Conservation (phyloP, 2,329 filamentous ascomycete species). For the Trichoderma simmonsii region DNA sequence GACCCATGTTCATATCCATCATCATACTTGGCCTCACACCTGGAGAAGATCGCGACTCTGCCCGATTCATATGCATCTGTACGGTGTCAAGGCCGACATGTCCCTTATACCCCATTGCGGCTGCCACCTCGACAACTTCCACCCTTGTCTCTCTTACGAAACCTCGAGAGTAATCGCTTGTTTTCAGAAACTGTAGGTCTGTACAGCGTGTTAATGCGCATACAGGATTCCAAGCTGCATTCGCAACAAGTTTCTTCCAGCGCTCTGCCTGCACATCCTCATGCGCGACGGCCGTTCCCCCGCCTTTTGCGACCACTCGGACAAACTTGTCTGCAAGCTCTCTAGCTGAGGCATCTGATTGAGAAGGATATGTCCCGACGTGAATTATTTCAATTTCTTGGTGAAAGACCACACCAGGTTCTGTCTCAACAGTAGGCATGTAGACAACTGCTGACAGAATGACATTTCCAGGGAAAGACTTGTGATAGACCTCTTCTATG, state of each 20-base stretch:
- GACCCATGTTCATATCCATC: background rate
- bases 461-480: background rate
- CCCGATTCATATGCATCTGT: background rate
- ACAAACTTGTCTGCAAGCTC: no score
- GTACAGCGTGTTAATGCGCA: background rate
- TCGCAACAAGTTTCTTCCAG: background rate
- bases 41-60: background rate
- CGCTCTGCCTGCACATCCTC: background rate
- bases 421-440: no score
- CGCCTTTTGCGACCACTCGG: no score
- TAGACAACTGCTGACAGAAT: background rate
- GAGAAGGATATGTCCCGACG: no score
- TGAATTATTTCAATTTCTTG: no score
- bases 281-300: no score
- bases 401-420: no score
- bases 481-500: background rate
- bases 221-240: background rate
- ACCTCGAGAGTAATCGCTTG: background rate
- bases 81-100: no score
- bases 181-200: background rate
- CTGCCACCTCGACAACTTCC: no score
- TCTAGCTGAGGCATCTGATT: no score
- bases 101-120: no score
- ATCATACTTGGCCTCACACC: background rate
- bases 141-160: no score